A percentile compares a stretch with the other conserved stretches of the same genome.
Evolutionary conservation across 2,329 filamentous ascomycete species (phyloP).

Genomic region (Cryphonectria radicalis): DNA sequence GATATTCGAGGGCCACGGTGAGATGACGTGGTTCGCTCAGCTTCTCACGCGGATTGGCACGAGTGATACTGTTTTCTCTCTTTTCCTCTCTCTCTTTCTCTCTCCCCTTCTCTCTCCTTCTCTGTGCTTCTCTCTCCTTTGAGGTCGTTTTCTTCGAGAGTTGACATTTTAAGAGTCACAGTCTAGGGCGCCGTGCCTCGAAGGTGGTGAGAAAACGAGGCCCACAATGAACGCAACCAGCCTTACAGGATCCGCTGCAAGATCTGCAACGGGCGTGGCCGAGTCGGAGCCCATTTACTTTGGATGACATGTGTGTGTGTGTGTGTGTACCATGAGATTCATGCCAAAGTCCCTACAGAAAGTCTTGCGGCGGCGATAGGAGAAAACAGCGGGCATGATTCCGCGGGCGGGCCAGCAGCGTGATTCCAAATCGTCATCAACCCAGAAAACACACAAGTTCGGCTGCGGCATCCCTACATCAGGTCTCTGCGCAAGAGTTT

Average conservation of each 20-base stretch:
- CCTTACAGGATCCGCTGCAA: constrained; percentile 22
- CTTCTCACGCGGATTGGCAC: background rate
- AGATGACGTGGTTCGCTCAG: constrained; percentile 3
- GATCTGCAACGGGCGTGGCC: constrained; percentile 6
- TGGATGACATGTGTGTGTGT: background rate
- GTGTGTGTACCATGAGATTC: background rate
- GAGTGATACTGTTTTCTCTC: background rate
- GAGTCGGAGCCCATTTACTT: background rate
- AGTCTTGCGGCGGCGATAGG: background rate
- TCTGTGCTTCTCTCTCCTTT: background rate
- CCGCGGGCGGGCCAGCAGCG: constrained; percentile 9
- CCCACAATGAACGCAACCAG: background rate
- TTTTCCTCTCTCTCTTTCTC: background rate
- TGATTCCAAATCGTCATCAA: constrained; percentile 25
- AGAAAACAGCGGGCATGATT: background rate
- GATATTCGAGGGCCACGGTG: background rate
- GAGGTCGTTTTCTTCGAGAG: background rate
- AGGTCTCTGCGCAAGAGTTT: constrained; percentile 26
- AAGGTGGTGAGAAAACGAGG: background rate
- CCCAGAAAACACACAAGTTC: background rate
- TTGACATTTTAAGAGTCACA: background rate
- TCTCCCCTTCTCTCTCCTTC: background rate
- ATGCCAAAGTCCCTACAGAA: background rate
- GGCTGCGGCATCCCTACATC: constrained; percentile 13
- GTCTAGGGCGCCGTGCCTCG: background rate